Conservation (phyloP, 768 basidiomycete genomes). For the Boletus rubroflammeus region DNA sequence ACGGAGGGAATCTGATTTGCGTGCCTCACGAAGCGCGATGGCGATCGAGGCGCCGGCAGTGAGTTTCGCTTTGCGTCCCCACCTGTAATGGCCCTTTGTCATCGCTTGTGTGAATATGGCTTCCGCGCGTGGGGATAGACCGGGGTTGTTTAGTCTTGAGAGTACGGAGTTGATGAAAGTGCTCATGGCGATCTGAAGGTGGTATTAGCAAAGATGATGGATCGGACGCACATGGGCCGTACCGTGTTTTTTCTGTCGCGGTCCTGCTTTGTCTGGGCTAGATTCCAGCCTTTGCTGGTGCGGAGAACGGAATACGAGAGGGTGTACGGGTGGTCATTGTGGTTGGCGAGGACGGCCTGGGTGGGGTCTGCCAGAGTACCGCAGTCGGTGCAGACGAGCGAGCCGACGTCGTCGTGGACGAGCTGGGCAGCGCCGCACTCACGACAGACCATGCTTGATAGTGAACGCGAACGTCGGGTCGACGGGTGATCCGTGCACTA, state of each 20-base stretch:
- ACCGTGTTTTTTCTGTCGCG: slow-evolving; percentile 64
- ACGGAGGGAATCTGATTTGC: slow-evolving; percentile 60
- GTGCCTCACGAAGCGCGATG: slow-evolving; percentile 68
- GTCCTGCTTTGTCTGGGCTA: slow-evolving; percentile 63
- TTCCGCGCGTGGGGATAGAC: slow-evolving; percentile 61
- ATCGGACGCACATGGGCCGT: slow-evolving; percentile 23
- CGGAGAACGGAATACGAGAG: slow-evolving; percentile 47
- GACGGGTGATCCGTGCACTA: too few species aligned
- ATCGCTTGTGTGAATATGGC: slow-evolving; percentile 69
- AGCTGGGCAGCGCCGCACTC: slow-evolving; percentile 52
- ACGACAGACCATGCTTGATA: too few species aligned
- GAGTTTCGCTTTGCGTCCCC: slow-evolving; percentile 71
- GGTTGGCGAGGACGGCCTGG: slow-evolving; percentile 55
- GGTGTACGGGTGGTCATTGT: slow-evolving; percentile 32
- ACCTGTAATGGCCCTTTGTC: slow-evolving; percentile 53
- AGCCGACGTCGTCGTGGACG: slow-evolving; percentile 57
- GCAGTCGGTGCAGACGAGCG: slow-evolving; percentile 65
- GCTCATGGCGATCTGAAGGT: slow-evolving; percentile 55
- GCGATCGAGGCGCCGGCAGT: slow-evolving; percentile 67
- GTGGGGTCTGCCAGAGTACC: slow-evolving; percentile 65
- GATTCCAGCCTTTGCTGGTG: slow-evolving; percentile 51
- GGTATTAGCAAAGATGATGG: slow-evolving; percentile 13
- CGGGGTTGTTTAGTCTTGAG: slow-evolving; percentile 53
- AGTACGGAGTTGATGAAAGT: slow-evolving; percentile 61
- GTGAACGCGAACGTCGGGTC: too few species aligned